Percentiles rank a stretch among this genome's conserved stretches.
These are phyloP conservation scores for Talaromyces marneffei DNA, from an alignment of 2,329 filamentous ascomycete genomes.

Conservation along the genomic window DNA sequence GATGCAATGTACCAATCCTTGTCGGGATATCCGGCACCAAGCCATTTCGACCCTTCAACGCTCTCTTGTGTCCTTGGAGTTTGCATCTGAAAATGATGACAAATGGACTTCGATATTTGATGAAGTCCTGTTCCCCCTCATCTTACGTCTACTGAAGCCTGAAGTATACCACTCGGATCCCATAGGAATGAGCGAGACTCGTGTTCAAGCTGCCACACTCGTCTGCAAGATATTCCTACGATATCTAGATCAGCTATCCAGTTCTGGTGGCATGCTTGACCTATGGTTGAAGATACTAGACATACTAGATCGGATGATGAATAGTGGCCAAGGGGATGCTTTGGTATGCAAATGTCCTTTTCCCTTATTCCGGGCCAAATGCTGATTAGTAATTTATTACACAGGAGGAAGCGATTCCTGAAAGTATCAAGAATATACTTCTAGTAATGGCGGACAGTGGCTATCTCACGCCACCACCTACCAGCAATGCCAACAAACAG, in stretches of 20 bases:
- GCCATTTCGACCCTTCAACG: slow-evolving; percentile 82
- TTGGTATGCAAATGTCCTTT: slow-evolving; percentile 53
- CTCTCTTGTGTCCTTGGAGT: slow-evolving; percentile 74
- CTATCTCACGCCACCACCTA: slow-evolving; percentile 70
- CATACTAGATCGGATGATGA: slow-evolving; percentile 93
- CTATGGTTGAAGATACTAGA: slow-evolving; percentile 89
- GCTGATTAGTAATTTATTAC: slow-evolving; percentile 6
- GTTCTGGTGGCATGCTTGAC: slow-evolving; percentile 83
- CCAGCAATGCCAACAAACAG: slow-evolving; percentile 44
- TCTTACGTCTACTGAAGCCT: slow-evolving; percentile 79
- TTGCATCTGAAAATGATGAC: slow-evolving; percentile 75
- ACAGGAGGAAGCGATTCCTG: slow-evolving; percentile 88
- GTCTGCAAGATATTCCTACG: slow-evolving; percentile 94
- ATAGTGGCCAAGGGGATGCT: slow-evolving; percentile 85
- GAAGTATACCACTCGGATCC: slow-evolving; percentile 91
- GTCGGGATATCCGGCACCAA: slow-evolving; percentile 83
- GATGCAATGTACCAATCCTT: slow-evolving; percentile 88
- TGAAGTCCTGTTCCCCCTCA: slow-evolving; percentile 88
- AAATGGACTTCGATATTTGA: slow-evolving; percentile 95
- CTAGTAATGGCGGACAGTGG: slow-evolving; percentile 91
- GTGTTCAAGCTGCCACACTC: slow-evolving; percentile 83
- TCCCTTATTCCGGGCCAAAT: not conserved
- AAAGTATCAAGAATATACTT: slow-evolving; percentile 92
- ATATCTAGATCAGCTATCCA: slow-evolving; percentile 76
- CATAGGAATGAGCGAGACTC: slow-evolving; percentile 88